These are phyloP conservation scores for Purshia tridentata DNA, from an alignment of 306 rosid genomes.

Conservation along the genomic window DNA sequence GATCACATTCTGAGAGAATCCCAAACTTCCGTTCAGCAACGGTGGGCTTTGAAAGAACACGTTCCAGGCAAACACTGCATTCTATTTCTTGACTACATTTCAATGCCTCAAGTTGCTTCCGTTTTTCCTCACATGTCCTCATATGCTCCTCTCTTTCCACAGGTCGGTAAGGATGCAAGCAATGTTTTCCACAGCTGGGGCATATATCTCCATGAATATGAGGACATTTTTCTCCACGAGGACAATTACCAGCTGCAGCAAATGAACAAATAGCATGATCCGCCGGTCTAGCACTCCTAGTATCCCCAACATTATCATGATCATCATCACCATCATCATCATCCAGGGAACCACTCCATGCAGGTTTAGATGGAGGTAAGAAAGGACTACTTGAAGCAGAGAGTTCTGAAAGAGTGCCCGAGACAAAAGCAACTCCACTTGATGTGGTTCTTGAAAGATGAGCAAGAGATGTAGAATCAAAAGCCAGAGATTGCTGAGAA, in stretches of 20 bases:
- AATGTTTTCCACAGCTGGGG: conserved; percentile 77
- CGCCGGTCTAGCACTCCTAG: conserved; percentile 44
- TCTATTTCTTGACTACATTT: conserved; percentile 91
- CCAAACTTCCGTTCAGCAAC: conserved; percentile 91
- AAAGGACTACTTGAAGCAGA: conserved; percentile 44
- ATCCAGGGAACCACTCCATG: conserved; percentile 51
- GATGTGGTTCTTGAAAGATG: conserved; percentile 35
- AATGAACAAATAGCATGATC: conserved; percentile 84
- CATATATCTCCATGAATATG: conserved; percentile 89
- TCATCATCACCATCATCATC: conserved; percentile 33
- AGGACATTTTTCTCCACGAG: conserved; percentile 83
- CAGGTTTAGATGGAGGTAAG: conserved; percentile 45
- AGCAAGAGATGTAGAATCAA: conserved; percentile 41
- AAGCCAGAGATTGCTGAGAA: conserved; percentile 32
- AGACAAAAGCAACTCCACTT: conserved; percentile 34
- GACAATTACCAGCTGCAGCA: conserved; percentile 95
- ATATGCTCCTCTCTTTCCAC: conserved; percentile 87
- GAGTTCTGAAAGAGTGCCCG: conserved; percentile 34
- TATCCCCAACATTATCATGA: conserved; percentile 40
- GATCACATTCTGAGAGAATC: conserved; percentile 91
- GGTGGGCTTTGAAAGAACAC: conserved; percentile 79
- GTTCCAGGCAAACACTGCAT: conserved; percentile 95
- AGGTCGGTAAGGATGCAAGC: conserved; percentile 86
- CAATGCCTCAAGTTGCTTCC: conserved; percentile 78
- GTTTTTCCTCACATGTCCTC: conserved; percentile 67